Evolutionary conservation across 495 filamentous ascomycete genomes (phyloP), one percentile per base, ranked within the genome.

Genomic region (Penicillium bialowiezense): DNA sequence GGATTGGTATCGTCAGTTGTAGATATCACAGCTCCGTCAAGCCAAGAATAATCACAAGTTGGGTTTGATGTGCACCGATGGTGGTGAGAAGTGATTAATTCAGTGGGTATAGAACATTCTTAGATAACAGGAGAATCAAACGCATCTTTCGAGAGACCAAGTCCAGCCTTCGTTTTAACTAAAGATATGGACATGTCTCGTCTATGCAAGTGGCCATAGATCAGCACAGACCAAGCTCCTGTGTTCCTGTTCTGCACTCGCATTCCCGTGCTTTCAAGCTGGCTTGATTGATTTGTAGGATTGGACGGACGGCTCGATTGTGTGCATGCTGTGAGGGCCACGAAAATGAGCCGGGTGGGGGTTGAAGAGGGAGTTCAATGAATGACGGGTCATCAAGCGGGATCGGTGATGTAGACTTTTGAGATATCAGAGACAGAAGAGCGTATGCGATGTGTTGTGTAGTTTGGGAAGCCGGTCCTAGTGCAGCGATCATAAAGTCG

Each of bases 401-500:
- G 17, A 28, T 31, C 28, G 10, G 14, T 23, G 18, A 19, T 19
- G 23, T 29, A 19, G 12, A 14, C 14, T 17, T 14, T 12, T 5
- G 24, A 20, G 21, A 7, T 29, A 23, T 23, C 29, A 24, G 31
- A 15, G 28, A 26, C 24, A 48, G 20, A 37, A 23, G 29, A 36
- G 41, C 14, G 18, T 21, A 29, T 3, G 7, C 12, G 7, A 15
- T 36, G 18, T 35, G 14, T n/a, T n/a, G n/a, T n/a, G n/a, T n/a
- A n/a, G n/a, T n/a, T n/a, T n/a, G n/a, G n/a, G n/a, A n/a, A n/a
- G n/a, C n/a, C n/a, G n/a, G n/a, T n/a, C n/a, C n/a, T n/a, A n/a
- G n/a, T n/a, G n/a, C n/a, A n/a, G n/a, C n/a, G 14, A 34, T 85
- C 70, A 91, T 52, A 91, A 65, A 43, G 82, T 77, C 34, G 88